Percentiles rank a stretch among this genome's conserved stretches.
Evolutionary conservation across 208 protist genomes (phyloP).

Genomic region (Wallacemonas collosoma): DNA sequence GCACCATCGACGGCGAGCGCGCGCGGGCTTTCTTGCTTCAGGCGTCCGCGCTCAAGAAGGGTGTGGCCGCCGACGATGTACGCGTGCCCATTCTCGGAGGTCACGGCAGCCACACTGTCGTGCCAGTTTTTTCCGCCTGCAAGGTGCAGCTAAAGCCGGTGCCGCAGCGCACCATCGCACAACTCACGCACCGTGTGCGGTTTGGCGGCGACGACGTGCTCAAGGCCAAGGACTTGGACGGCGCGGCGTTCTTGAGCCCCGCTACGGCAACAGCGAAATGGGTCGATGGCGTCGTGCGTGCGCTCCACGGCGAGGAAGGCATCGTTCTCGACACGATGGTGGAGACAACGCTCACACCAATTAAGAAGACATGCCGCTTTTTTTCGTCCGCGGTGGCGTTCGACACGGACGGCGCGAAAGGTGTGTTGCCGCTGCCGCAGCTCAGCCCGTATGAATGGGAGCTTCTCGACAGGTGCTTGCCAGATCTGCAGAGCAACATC

Average conservation of each 20-base stretch:
- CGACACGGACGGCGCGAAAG: slow-evolving; percentile 70
- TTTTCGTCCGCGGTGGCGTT: slow-evolving; percentile 85
- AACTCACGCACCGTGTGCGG: slow-evolving; percentile 77
- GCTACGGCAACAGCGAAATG: slow-evolving; percentile 51
- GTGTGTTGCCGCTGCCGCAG: slow-evolving; percentile 54
- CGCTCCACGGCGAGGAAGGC: slow-evolving; percentile 56
- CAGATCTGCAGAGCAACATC: slow-evolving; percentile 87
- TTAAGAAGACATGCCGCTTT: slow-evolving; percentile 35
- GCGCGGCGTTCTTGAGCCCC: slow-evolving; percentile 76
- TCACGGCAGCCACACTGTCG: slow-evolving; percentile 93
- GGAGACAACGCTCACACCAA: slow-evolving; percentile 49
- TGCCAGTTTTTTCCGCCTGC: slow-evolving; percentile 89
- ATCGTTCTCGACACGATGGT: slow-evolving; percentile 63
- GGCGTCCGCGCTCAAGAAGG: slow-evolving; percentile 22
- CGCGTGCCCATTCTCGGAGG: slow-evolving; percentile 91
- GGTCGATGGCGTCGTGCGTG: slow-evolving; percentile 36
- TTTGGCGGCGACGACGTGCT: slow-evolving; percentile 75
- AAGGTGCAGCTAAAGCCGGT: slow-evolving; percentile 35
- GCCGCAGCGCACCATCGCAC: slow-evolving; percentile 25
- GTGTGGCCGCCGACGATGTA: slow-evolving; percentile 39
- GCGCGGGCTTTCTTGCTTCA: slow-evolving; percentile 65
- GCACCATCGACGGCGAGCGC: slow-evolving; percentile 87
- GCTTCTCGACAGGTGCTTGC: slow-evolving; percentile 78
- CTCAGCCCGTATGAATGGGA: slow-evolving; percentile 63
- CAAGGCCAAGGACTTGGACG: slow-evolving; percentile 69